phyloP scores from a whole-genome alignment of 2,329 filamentous ascomycete genomes.

The Phialophora tarda region DNA sequence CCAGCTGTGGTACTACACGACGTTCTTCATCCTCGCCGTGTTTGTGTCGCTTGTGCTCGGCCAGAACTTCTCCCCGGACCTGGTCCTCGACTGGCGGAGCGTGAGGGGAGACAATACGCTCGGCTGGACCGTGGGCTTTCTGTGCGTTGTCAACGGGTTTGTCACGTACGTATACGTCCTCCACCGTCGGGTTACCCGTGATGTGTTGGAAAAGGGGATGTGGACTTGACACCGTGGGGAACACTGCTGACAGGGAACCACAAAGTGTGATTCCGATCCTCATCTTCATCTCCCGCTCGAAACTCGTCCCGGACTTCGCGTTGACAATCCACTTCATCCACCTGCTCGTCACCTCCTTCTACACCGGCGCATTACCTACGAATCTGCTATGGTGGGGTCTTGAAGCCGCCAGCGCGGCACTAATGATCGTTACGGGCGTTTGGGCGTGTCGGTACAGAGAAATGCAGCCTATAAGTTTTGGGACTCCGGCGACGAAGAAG shows the following conservation, averaged over 20 bases:
- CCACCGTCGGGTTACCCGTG: not conserved
- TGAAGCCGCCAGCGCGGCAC: constrained; percentile 63
- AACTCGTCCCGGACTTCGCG: constrained; percentile 93
- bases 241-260: not conserved
- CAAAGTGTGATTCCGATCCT: constrained; percentile 80
- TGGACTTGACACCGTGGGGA: not conserved
- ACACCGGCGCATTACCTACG: constrained; percentile 75
- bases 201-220: no score
- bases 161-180: constrained; percentile 66
- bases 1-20: constrained; percentile 68
- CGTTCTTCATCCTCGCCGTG: constrained; percentile 66
- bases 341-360: constrained; percentile 76
- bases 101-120: constrained; percentile 70
- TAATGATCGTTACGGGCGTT: constrained; percentile 75
- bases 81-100: constrained; percentile 68
- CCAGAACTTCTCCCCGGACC: constrained; percentile 61
- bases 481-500: constrained; percentile 54
- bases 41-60: constrained; percentile 72
- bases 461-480: constrained; percentile 85
- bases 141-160: constrained; percentile 70
- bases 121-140: constrained; percentile 71
- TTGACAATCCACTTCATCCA: constrained; percentile 86
- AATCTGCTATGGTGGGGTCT: constrained; percentile 87
- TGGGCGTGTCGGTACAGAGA: constrained; percentile 94
- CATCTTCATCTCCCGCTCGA: constrained; percentile 82